Evolutionary conservation across 306 rosid genomes (phyloP), one percentile per base, ranked within the genome.

Genomic region (Prunus salicina): DNA sequence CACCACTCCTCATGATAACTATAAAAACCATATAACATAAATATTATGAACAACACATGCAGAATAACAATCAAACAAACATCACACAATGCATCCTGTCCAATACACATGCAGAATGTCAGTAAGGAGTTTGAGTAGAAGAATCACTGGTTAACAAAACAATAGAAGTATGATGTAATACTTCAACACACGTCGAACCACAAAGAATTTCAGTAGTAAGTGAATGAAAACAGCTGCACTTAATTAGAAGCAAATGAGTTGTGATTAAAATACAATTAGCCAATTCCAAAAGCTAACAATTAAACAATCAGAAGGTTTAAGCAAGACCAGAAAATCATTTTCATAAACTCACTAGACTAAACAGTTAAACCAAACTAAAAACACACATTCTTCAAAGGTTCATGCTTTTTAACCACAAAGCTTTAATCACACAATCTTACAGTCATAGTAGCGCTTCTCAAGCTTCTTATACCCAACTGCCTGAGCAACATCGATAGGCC

Each of bases 1-100:
- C 92, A 47, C 97, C 91, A 79, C 91, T 88, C 85, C 84, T 95
- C 98, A 92, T 90, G 79, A 89, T 87, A 88, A 90, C 97, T 95
- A 80, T 25, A 71, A 19, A 38, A 55, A n/a, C 9, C 43, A 38
- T 38, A 22, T 6, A 43, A 53, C 57, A 68, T 9, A 32, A 69
- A 45, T 51, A 27, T 8, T 16, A 25, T 3, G 9, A 55, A 27
- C 63, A 75, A 64, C 25, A 63, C 12, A 56, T 3, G 56, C 77
- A 71, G 8, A 19, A 22, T 13, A 12, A 41, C 56, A 12, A 62
- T 19, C 41, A 49, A 18, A 25, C 24, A 18, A 80, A 60, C 38
- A 57, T 80, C 64, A 87, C 52, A 30, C 77, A 25, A 67, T 14
- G 22, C 20, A 32, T 43, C 52, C 20, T 38, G 22, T 51, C 72